Evolutionary conservation across 2,329 filamentous ascomycete species (phyloP).

Genomic region (Ophiostoma montium): DNA sequence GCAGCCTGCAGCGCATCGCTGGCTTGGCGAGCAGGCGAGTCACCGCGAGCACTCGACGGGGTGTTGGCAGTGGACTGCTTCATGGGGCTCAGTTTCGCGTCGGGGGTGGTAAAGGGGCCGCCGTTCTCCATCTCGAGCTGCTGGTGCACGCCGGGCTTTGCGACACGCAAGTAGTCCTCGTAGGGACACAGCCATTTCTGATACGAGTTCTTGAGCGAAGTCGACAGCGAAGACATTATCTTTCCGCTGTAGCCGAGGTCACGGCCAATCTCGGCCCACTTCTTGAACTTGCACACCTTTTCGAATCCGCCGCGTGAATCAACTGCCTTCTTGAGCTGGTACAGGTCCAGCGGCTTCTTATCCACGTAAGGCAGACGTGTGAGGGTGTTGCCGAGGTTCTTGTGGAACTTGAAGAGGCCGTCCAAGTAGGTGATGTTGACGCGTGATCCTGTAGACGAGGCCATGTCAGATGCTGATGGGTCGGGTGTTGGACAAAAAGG

Average conservation of each 20-base stretch:
- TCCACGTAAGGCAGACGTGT: constrained; percentile 93
- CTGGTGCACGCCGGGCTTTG: constrained; percentile 92
- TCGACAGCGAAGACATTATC: constrained; percentile 98
- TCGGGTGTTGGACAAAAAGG: background rate
- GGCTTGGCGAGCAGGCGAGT: constrained; percentile 52
- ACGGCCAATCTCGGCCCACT: constrained; percentile 96
- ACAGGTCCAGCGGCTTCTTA: constrained; percentile 90
- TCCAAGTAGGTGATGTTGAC: constrained; percentile 94
- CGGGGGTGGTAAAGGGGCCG: constrained; percentile 65
- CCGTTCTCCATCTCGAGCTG: constrained; percentile 88
- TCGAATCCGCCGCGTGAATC: constrained; percentile 91
- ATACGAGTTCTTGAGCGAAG: constrained; percentile 95
- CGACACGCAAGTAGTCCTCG: constrained; percentile 80
- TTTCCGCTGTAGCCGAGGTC: constrained; percentile 97
- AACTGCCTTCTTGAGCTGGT: constrained; percentile 91
- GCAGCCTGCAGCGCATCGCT: constrained; percentile 38
- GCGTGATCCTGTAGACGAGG: constrained; percentile 55
- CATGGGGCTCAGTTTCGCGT: constrained; percentile 45
- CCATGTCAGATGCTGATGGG: background rate
- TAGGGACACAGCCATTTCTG: constrained; percentile 95
- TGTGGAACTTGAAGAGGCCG: constrained; percentile 89
- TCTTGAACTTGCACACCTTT: constrained; percentile 91
- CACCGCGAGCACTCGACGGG: constrained; percentile 41
- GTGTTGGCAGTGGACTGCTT: constrained; percentile 50
- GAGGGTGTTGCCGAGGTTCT: constrained; percentile 85